Evolutionary conservation across 257 asterid genomes (phyloP).

Genomic region (Coffea eugenioides): DNA sequence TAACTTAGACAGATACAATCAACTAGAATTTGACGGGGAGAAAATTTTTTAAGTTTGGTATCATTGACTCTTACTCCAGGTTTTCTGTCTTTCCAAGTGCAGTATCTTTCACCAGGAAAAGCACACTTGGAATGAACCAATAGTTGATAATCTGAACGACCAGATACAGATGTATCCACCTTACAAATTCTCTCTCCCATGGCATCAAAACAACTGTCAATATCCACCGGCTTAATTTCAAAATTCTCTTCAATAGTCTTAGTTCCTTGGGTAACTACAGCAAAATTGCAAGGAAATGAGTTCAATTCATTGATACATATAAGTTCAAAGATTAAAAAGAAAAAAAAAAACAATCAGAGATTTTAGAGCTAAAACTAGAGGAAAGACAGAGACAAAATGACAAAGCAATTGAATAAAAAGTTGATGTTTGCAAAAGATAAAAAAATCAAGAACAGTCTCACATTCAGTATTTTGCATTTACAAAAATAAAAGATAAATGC

Average conservation of each 20-base stretch:
- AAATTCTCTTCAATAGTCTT: conserved; percentile 18
- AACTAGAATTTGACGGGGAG: conserved; percentile 19
- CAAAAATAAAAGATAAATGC: neutral
- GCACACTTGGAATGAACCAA: conserved; percentile 12
- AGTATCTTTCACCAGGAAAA: conserved; percentile 31
- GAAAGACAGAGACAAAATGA: neutral
- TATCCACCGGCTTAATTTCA: conserved; percentile 24
- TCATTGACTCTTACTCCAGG: conserved; percentile 29
- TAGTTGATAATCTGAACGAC: conserved; percentile 25
- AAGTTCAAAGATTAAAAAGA: too few species aligned
- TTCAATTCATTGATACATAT: neutral
- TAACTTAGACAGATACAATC: conserved; percentile 21
- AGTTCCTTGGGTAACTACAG: conserved; percentile 47
- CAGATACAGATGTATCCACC: conserved; percentile 16
- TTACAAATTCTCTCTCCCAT: conserved; percentile 21
- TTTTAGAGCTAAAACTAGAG: neutral
- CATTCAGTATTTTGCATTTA: neutral
- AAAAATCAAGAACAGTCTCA: neutral
- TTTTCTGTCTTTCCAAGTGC: conserved; percentile 22
- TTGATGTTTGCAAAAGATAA: neutral
- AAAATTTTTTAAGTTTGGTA: conserved; percentile 30
- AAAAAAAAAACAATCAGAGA: too few species aligned
- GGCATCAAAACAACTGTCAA: conserved; percentile 36
- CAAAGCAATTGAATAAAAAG: neutral
- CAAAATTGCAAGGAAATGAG: conserved; percentile 1